These are phyloP conservation scores for Skeletonema costatum DNA, from an alignment of 108 stramenopile genomes.

Conservation along the genomic window DNA sequence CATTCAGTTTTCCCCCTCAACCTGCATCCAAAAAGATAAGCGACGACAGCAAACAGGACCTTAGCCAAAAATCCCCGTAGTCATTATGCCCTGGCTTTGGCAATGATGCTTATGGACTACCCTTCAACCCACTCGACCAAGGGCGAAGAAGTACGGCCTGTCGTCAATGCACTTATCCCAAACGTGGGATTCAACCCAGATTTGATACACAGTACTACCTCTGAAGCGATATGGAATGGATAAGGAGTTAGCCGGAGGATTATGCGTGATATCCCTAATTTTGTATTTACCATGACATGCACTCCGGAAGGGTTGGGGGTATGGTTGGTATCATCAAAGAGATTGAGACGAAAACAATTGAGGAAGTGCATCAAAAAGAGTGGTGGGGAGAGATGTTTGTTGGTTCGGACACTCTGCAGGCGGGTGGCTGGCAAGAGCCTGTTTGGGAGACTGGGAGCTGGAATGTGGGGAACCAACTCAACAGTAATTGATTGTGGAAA, in stretches of 20 bases:
- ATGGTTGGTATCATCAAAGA: conserved; percentile 87
- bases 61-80: conserved; percentile 30
- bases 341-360: conserved; percentile 57
- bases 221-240: conserved; percentile 86
- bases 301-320: conserved; percentile 72
- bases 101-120: conserved; percentile 81
- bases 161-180: conserved; percentile 50
- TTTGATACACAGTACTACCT: conserved; percentile 67
- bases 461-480: conserved; percentile 30
- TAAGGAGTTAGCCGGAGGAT: conserved; percentile 81
- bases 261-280: conserved; percentile 72
- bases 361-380: conserved; percentile 33
- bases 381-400: conserved; percentile 43
- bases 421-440: conserved; percentile 91
- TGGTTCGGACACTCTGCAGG: conserved; percentile 90
- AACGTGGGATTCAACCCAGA: conserved; percentile 62
- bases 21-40: neutral
- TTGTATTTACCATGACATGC: conserved; percentile 69
- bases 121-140: conserved; percentile 50
- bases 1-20: neutral
- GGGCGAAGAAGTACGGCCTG: conserved; percentile 41
- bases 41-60: neutral
- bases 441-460: conserved; percentile 74
- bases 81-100: conserved; percentile 88
- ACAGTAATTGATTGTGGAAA: conserved; percentile 12